A percentile compares a stretch with the other conserved stretches of the same genome.
These are phyloP conservation scores for Colletotrichum melonis DNA, from an alignment of 2,329 filamentous ascomycete genomes.

Conservation along the genomic window DNA sequence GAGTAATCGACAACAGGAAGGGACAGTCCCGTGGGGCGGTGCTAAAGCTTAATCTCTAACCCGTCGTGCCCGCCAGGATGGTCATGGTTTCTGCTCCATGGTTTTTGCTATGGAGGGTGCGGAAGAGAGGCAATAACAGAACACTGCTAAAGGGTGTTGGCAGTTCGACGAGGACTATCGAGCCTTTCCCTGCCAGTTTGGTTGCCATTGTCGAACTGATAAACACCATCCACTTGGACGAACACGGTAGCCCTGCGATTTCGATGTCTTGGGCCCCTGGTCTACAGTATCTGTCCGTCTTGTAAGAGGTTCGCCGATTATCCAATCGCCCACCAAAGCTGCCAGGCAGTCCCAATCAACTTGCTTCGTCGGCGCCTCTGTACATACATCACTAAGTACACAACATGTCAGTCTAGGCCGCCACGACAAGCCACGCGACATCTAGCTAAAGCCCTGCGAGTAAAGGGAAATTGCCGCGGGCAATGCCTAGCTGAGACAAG, in stretches of 20 bases:
- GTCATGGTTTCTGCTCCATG: neutral
- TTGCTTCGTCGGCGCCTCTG: neutral
- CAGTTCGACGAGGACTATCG: neutral
- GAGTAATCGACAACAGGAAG: neutral
- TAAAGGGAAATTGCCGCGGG: neutral
- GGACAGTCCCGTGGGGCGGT: neutral
- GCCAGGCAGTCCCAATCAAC: neutral
- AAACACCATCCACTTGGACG: neutral
- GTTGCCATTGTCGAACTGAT: too few relatives aligned
- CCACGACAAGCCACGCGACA: constrained; percentile 11
- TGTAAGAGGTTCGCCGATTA: neutral
- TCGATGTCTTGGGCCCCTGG: neutral
- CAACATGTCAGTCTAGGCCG: neutral
- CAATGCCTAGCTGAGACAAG: constrained; percentile 9
- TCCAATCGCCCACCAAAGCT: neutral
- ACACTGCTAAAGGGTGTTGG: neutral
- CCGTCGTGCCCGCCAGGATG: neutral
- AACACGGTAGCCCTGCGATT: neutral
- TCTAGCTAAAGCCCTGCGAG: constrained; percentile 19
- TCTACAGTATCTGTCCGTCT: neutral
- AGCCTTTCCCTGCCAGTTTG: neutral
- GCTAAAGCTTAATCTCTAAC: neutral
- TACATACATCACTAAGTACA: neutral
- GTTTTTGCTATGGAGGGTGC: neutral
- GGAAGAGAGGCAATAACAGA: neutral